These are phyloP conservation scores for Curvularia verruculosa DNA, from an alignment of 2,329 filamentous ascomycete species.

Conservation along the genomic window DNA sequence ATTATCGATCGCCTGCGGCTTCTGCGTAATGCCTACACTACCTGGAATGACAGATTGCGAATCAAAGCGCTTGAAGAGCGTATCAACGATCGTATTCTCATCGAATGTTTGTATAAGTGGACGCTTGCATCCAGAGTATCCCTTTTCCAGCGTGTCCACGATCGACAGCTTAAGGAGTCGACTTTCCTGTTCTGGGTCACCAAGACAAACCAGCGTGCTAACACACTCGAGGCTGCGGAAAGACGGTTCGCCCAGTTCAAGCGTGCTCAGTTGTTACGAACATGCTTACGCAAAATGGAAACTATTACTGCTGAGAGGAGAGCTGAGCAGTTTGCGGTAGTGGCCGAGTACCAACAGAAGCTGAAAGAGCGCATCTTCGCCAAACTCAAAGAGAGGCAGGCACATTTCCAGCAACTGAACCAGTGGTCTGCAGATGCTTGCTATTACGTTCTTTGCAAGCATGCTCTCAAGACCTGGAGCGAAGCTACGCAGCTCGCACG, in stretches of 20 bases:
- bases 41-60: slow-evolving; percentile 67
- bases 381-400: slow-evolving; percentile 44
- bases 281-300: slow-evolving; percentile 38
- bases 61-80: slow-evolving; percentile 58
- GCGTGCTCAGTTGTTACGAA: slow-evolving; percentile 35
- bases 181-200: slow-evolving; percentile 38
- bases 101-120: slow-evolving; percentile 67
- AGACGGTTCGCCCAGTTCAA: slow-evolving; percentile 41
- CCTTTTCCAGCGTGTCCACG: slow-evolving; percentile 49
- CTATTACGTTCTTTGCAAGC: slow-evolving; percentile 62
- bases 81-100: slow-evolving; percentile 62
- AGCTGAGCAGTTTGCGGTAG: slow-evolving; percentile 45
- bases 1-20: slow-evolving; percentile 60
- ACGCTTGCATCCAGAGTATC: slow-evolving; percentile 57
- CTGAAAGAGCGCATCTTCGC: slow-evolving; percentile 48
- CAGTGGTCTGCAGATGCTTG: slow-evolving; percentile 61
- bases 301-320: slow-evolving; percentile 29
- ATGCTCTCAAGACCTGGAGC: slow-evolving; percentile 59
- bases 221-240: slow-evolving; percentile 41
- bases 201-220: slow-evolving; percentile 34
- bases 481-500: slow-evolving; percentile 57
- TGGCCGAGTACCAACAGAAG: slow-evolving; percentile 51
- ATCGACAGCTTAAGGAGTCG: slow-evolving; percentile 37
- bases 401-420: slow-evolving; percentile 56
- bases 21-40: slow-evolving; percentile 63